These are phyloP conservation scores for Lathyrus aphaca DNA, from an alignment of 306 rosid genomes.

Conservation along the genomic window DNA sequence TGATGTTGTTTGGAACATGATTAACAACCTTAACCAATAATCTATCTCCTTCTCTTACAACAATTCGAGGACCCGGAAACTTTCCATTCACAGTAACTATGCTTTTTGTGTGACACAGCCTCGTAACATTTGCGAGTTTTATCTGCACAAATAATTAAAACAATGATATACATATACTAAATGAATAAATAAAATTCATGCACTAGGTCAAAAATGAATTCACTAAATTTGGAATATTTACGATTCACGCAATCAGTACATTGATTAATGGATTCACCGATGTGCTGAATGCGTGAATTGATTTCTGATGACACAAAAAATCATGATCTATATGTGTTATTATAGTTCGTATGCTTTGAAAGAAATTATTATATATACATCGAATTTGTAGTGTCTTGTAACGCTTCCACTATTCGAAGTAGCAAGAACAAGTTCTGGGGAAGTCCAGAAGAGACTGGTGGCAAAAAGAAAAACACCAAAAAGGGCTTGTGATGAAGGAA, in stretches of 20 bases:
- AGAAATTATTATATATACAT: constrained; percentile 36
- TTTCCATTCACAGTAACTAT: constrained; percentile 61
- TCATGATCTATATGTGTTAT: too few relatives aligned
- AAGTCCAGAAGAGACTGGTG: constrained; percentile 39
- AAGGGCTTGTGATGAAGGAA: constrained; percentile 38
- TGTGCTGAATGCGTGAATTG: too few relatives aligned
- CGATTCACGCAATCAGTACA: too few relatives aligned
- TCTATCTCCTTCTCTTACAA: constrained; percentile 77
- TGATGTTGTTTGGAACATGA: constrained; percentile 65
- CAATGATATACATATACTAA: background rate
- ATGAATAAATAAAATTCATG: too few relatives aligned
- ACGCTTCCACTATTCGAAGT: constrained; percentile 47
- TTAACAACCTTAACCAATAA: constrained; percentile 67
- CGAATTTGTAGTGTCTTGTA: constrained; percentile 67
- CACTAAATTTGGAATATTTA: too few relatives aligned
- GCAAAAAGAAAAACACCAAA: constrained; percentile 44
- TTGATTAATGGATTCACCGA: too few relatives aligned
- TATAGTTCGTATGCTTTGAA: background rate
- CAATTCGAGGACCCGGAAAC: constrained; percentile 69
- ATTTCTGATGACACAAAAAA: too few relatives aligned
- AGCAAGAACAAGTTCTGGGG: constrained; percentile 43
- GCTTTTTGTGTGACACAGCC: constrained; percentile 67
- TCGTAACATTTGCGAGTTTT: constrained; percentile 52
- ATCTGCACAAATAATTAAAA: constrained; percentile 45
- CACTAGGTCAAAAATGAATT: too few relatives aligned